Base-by-base conservation (phyloP, 2,329 filamentous ascomycete species). In the Chrysosphaeria jannelii region DNA sequence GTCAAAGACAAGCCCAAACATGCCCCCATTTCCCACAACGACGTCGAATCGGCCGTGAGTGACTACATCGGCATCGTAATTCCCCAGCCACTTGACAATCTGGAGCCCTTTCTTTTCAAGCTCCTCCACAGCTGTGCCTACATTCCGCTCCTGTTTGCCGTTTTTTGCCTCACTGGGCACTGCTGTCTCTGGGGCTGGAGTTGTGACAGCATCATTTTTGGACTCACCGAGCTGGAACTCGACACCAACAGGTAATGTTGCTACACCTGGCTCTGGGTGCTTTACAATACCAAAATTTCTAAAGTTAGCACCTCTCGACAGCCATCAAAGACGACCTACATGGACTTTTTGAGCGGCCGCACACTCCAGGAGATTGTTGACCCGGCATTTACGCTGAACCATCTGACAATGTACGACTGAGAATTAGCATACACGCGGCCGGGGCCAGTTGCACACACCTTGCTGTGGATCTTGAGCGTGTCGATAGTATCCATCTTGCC, bases 251-350 rank as follows among this genome's bases (percentile, higher is more conserved):
- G 50, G 44, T 23, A 55, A 40, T 29, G 45, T 50, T 11, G 53
- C 56, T 18, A 44, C 50, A 33, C 61, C 62, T 27, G 59, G 67
- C 33, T 79, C 78, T 3, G 85, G 81, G 42, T 93, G 85, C 43
- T 91, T 93, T 46, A 97, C 88, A 38, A 97, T 71, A 39, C 79
- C 85, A 42, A 97, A 90, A 48, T 93, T 91, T 45, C 64, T 69
- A 13, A 14, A 6, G 10, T 7, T 9, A 11, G 14, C 21, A 2
- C 6, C 8, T n/a, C n/a, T n/a, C n/a, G n/a, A n/a, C n/a, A n/a
- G n/a, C n/a, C n/a, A n/a, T 10, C 21, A 8, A 5, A 12, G 10
- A 13, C 3, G 20, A 23, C 49, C 36, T 47, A 69, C 64, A 97
- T 70, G 28, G 81, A 91, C 48, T 91, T 93, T 51, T 89, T 93